These are phyloP conservation scores for Dryadomyces quercivorus DNA, from an alignment of 2,329 filamentous ascomycete genomes.

Conservation along the genomic window DNA sequence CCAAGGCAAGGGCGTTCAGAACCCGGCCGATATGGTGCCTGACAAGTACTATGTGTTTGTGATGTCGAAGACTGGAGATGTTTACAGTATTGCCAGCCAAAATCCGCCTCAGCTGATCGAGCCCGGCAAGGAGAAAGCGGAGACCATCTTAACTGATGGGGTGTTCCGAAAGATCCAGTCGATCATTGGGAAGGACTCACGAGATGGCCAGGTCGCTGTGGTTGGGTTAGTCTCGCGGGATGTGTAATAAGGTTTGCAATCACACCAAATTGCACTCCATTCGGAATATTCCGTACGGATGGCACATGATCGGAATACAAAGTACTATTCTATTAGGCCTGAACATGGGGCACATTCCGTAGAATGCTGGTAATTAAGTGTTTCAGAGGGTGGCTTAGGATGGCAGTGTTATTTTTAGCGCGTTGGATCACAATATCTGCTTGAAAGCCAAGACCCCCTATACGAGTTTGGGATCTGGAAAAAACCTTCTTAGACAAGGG, in stretches of 20 bases:
- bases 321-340: too few relatives aligned
- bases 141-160: neutral
- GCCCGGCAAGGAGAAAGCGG: neutral
- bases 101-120: neutral
- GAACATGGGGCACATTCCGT: too few relatives aligned
- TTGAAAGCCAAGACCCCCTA: too few relatives aligned
- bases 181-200: neutral
- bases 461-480: too few relatives aligned
- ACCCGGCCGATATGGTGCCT: neutral
- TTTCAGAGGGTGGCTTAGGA: too few relatives aligned
- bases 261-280: too few relatives aligned
- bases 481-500: too few relatives aligned
- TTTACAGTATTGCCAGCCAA: neutral
- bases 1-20: neutral
- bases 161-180: neutral
- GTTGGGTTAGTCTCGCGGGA: neutral
- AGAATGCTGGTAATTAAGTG: too few relatives aligned
- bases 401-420: too few relatives aligned
- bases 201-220: neutral
- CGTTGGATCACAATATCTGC: too few relatives aligned
- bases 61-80: neutral
- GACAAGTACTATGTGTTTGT: constrained; percentile 2
- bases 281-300: too few relatives aligned
- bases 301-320: too few relatives aligned
- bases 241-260: neutral